Conservation (phyloP, 1,139 yeast species). For the Magnusiomyces ingens region DNA sequence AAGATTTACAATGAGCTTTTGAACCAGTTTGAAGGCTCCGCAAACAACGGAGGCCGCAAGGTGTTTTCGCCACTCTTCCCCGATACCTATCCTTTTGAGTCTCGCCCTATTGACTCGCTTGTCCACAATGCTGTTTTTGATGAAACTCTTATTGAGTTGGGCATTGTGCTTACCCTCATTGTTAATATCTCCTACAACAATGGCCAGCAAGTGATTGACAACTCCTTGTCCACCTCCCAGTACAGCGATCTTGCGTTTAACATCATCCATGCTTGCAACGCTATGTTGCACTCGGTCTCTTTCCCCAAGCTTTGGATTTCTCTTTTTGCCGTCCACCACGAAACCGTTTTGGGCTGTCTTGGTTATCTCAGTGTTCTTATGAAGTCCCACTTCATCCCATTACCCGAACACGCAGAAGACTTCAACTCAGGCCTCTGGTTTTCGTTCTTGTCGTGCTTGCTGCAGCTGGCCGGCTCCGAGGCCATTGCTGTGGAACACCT, state of each 20-base stretch:
- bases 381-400: slow-evolving; percentile 41
- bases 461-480: slow-evolving; percentile 44
- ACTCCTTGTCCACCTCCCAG: slow-evolving; percentile 45
- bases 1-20: slow-evolving; percentile 28
- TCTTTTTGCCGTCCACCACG: slow-evolving; percentile 36
- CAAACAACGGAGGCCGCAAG: slow-evolving; percentile 13
- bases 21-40: slow-evolving; percentile 20
- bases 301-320: slow-evolving; percentile 38
- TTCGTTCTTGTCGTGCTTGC: slow-evolving; percentile 52
- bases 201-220: slow-evolving; percentile 47
- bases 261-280: slow-evolving; percentile 37
- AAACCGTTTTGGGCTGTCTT: slow-evolving; percentile 56
- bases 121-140: slow-evolving; percentile 65
- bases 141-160: slow-evolving; percentile 65
- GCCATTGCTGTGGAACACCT: slow-evolving; percentile 29
- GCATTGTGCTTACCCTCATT: slow-evolving; percentile 37
- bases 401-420: slow-evolving; percentile 51
- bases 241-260: slow-evolving; percentile 30
- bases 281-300: slow-evolving; percentile 33
- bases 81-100: slow-evolving; percentile 54
- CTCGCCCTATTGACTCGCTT: slow-evolving; percentile 64
- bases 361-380: slow-evolving; percentile 41
- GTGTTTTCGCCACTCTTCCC: slow-evolving; percentile 52
- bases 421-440: slow-evolving; percentile 49
- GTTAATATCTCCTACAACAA: slow-evolving; percentile 33